Evolutionary conservation across 1,284 basidiomycete species (phyloP).

Genomic region (Volvariella surrecta): DNA sequence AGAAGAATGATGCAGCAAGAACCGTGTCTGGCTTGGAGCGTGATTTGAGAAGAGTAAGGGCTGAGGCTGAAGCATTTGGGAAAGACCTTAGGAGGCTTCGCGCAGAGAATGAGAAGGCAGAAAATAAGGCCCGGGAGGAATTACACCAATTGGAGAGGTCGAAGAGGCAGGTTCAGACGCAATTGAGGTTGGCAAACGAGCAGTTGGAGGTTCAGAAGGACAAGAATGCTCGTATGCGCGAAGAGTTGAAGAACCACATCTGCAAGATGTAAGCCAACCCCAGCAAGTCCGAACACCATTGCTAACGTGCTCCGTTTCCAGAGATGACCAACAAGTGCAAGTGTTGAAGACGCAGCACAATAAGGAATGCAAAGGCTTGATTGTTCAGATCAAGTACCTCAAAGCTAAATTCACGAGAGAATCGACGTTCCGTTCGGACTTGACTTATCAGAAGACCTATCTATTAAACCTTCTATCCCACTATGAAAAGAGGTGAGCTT

Average conservation of each 20-base stretch:
- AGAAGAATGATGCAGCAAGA: conserved; percentile 53
- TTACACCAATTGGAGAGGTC: conserved; percentile 42
- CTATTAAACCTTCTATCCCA: conserved; percentile 52
- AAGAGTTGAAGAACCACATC: conserved; percentile 43
- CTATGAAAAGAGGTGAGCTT: conserved; percentile 66
- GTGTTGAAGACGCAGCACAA: conserved; percentile 63
- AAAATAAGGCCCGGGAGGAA: conserved; percentile 45
- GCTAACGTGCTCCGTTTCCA: conserved; percentile 15
- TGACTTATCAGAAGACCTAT: conserved; percentile 86
- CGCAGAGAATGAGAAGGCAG: conserved; percentile 56
- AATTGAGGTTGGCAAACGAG: conserved; percentile 58
- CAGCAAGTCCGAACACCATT: neutral
- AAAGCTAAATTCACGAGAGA: conserved; percentile 90
- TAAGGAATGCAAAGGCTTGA: conserved; percentile 80
- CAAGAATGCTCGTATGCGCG: conserved; percentile 33
- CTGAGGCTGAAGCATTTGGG: conserved; percentile 67
- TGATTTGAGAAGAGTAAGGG: conserved; percentile 61
- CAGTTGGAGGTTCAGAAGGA: conserved; percentile 54
- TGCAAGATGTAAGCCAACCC: conserved; percentile 44
- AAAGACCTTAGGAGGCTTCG: conserved; percentile 63
- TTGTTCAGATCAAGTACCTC: conserved; percentile 86
- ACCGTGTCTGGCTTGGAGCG: conserved; percentile 57
- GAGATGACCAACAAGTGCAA: conserved; percentile 44
- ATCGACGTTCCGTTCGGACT: conserved; percentile 68
- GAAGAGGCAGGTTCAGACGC: conserved; percentile 56